Evolutionary conservation across 2,329 filamentous ascomycete genomes (phyloP), one percentile per base, ranked within the genome.

Genomic region (Arthrobotrys iridis): DNA sequence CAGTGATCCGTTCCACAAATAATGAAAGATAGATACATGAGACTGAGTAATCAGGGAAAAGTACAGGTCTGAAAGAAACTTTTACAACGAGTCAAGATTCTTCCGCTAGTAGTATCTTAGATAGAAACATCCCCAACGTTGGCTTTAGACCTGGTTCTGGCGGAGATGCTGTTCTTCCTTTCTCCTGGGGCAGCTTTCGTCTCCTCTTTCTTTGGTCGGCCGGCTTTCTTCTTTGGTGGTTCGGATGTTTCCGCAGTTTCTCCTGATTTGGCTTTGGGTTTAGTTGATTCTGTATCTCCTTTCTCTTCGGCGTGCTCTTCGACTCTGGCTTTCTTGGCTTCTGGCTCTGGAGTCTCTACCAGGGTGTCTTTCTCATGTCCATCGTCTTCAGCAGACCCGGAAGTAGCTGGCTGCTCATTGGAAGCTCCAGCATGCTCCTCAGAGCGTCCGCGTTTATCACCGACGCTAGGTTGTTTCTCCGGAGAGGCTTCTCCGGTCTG

Each of bases 271-370:
- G 37, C 28, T 8, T 40, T 20, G 0, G 18, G 20, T 45, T 62
- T n/a, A 26, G 33, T 52, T 15, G 48, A 13, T 13, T 7, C 8
- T 18, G 50, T 18, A 22, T 55, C 50, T n/a, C 18, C 24, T 24
- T 35, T 28, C 4, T 40, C 43, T 5, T 15, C 18, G 26, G 35
- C 5, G 3, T 30, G 22, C 41, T 62, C 58, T 28, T 71, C 62
- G n/a, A 74, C 63, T n/a, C 45, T 74, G 4, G 55, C 35, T 20
- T 74, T 74, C 45, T 74, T 74, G 6, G 55, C 11, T 37, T 74
- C 70, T 3, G 70, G 70, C 18, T 74, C 62, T 13, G 68, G 59
- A n/a, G 26, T 43, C 18, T 37, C 15, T 4, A 30, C 43, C 3
- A 22, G 65, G 3, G 37, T 37, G 24, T 60, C 59, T 20, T 62